A percentile compares a stretch with the other conserved stretches of the same genome.
Evolutionary conservation across 805 yeast species (phyloP).

Genomic region (Pichia phayaonensis): DNA sequence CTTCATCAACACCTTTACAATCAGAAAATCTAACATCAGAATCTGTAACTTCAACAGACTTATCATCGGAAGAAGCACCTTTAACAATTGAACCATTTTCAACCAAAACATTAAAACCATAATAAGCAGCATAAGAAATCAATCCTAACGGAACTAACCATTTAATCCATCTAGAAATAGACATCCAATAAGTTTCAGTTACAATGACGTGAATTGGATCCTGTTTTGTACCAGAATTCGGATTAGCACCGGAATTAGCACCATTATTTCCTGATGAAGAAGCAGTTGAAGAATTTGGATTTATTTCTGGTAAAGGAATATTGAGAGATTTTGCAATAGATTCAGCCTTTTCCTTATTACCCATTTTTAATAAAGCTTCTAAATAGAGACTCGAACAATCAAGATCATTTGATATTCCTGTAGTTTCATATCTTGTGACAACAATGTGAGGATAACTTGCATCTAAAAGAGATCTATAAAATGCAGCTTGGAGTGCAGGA

Average conservation of each 20-base stretch:
- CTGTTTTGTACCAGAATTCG: constrained; percentile 47
- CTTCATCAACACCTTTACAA: constrained; percentile 97
- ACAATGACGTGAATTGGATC: constrained; percentile 95
- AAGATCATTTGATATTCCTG: constrained; percentile 79
- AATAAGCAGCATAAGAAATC: constrained; percentile 72
- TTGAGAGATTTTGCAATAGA: constrained; percentile 45
- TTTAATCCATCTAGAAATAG: constrained; percentile 79
- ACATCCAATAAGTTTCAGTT: constrained; percentile 72
- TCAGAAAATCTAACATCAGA: constrained; percentile 85
- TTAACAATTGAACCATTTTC: constrained; percentile 81
- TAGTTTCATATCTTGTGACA: constrained; percentile 87
- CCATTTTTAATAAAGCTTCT: constrained; percentile 73
- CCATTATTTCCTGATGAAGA: background rate
- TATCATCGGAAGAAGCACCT: constrained; percentile 62
- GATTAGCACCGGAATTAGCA: background rate
- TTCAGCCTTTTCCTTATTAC: constrained; percentile 73
- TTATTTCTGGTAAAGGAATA: constrained; percentile 8
- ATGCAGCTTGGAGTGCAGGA: constrained; percentile 71
- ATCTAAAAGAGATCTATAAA: constrained; percentile 65
- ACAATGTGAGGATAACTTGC: constrained; percentile 94
- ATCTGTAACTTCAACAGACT: constrained; percentile 74
- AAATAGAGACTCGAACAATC: constrained; percentile 75
- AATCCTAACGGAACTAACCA: constrained; percentile 81
- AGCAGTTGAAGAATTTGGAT: background rate
- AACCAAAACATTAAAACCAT: constrained; percentile 67